phyloP scores from a whole-genome alignment of 352 stramenopile genomes.

The Thalassiosira hispida region DNA sequence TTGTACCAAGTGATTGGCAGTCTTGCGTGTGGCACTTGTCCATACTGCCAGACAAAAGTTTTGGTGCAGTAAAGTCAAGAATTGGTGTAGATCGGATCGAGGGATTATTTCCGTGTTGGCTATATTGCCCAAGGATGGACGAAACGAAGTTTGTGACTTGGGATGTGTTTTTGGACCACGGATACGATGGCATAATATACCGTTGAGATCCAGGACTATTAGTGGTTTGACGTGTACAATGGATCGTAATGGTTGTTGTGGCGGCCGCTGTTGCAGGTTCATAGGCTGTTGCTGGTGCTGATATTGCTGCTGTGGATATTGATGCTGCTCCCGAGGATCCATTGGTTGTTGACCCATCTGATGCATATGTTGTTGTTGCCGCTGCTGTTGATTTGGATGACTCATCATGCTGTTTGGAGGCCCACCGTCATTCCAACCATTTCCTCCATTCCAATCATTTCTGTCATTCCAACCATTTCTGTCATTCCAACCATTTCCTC shows the following conservation, averaged over 20 bases:
- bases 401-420: too few relatives aligned
- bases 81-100: conserved; percentile 52
- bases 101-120: conserved; percentile 70
- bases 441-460: too few relatives aligned
- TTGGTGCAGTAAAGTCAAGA: conserved; percentile 51
- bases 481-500: too few relatives aligned
- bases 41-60: conserved; percentile 57
- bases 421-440: too few relatives aligned
- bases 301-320: conserved; percentile 4
- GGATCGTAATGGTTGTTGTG: conserved; percentile 17
- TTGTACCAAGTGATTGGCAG: conserved; percentile 55
- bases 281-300: too few relatives aligned
- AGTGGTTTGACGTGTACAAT: conserved; percentile 70
- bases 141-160: conserved; percentile 31
- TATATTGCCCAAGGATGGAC: conserved; percentile 44
- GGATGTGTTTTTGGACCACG: conserved; percentile 32
- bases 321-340: too few relatives aligned
- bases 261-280: too few relatives aligned
- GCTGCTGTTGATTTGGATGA: too few relatives aligned
- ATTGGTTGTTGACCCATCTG: too few relatives aligned
- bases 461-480: too few relatives aligned
- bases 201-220: conserved; percentile 81
- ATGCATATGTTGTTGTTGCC: too few relatives aligned
- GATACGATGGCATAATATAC: conserved; percentile 80
- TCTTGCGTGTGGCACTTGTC: conserved; percentile 76